phyloP scores from a whole-genome alignment of 2,329 filamentous ascomycete genomes.

The Grosmannia penicillata region DNA sequence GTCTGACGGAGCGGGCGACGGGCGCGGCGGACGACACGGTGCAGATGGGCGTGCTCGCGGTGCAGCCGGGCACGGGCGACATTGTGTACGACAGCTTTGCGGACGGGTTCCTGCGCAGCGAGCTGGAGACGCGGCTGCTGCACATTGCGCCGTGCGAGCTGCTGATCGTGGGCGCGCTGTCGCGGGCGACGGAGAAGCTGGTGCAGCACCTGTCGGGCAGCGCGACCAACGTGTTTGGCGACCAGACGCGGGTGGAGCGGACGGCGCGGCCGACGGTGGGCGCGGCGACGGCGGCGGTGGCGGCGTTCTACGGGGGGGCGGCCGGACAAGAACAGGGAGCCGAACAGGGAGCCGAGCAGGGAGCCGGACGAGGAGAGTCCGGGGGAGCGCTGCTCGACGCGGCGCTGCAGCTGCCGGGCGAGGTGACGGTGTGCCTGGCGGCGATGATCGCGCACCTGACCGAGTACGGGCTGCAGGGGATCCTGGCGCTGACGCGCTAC shows the following conservation, averaged over 20 bases:
- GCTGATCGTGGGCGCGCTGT: slow-evolving; percentile 78
- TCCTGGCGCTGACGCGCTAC: slow-evolving; percentile 92
- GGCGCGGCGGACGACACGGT: slow-evolving; percentile 81
- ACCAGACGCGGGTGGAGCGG: slow-evolving; percentile 73
- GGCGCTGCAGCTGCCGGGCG: slow-evolving; percentile 69
- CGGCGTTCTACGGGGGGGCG: slow-evolving; percentile 83
- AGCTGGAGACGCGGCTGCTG: slow-evolving; percentile 86
- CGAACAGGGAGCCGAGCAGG: no score
- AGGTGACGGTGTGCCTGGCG: slow-evolving; percentile 81
- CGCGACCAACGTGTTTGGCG: slow-evolving; percentile 83
- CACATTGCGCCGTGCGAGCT: slow-evolving; percentile 96
- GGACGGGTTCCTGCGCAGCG: slow-evolving; percentile 92
- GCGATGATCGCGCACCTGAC: slow-evolving; percentile 90
- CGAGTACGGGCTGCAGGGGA: slow-evolving; percentile 86
- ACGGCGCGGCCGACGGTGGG: slow-evolving; percentile 67
- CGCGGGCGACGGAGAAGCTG: slow-evolving; percentile 83
- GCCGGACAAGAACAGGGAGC: no score
- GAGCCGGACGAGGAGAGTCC: no score
- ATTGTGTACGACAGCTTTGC: slow-evolving; percentile 94
- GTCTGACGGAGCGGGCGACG: slow-evolving; percentile 59
- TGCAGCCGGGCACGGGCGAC: slow-evolving; percentile 90
- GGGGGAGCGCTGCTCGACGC: slow-evolving; percentile 66
- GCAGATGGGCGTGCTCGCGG: slow-evolving; percentile 78
- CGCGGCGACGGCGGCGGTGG: slow-evolving; percentile 76
- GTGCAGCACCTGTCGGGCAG: slow-evolving; percentile 79